These are phyloP conservation scores for Umbelopsis vinacea DNA, from an alignment of 192 early-diverging fungal genomes.

Conservation along the genomic window DNA sequence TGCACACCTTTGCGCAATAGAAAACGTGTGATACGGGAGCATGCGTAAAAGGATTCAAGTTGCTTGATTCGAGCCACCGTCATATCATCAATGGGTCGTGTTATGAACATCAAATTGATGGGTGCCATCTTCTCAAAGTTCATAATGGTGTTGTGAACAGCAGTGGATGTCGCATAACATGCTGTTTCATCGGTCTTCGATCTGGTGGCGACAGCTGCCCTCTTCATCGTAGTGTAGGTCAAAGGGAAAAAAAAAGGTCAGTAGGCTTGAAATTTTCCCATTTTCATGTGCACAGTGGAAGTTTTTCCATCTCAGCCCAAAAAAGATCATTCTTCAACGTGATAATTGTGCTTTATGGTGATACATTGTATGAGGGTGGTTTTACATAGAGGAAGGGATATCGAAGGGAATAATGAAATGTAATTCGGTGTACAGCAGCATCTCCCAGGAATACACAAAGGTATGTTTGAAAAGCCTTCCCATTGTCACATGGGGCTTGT, in stretches of 20 bases:
- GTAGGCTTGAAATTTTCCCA: background rate
- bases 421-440: no score
- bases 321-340: background rate
- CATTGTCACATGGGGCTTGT: conserved; percentile 1
- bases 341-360: background rate
- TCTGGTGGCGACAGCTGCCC: background rate
- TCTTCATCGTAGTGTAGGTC: background rate
- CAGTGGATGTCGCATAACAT: conserved; percentile 25
- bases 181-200: background rate
- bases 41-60: conserved; percentile 28
- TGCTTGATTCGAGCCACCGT: conserved; percentile 20
- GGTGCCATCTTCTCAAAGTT: conserved; percentile 24
- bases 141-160: background rate
- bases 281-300: background rate
- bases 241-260: background rate
- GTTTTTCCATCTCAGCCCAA: background rate
- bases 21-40: conserved; percentile 21
- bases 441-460: no score
- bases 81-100: conserved; percentile 21
- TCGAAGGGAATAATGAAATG: no score
- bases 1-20: conserved; percentile 27
- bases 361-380: no score
- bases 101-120: conserved; percentile 30
- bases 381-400: no score
- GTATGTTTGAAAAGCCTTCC: background rate